phyloP scores from a whole-genome alignment of 306 rosid species.

The Ochetophila trinervis region DNA sequence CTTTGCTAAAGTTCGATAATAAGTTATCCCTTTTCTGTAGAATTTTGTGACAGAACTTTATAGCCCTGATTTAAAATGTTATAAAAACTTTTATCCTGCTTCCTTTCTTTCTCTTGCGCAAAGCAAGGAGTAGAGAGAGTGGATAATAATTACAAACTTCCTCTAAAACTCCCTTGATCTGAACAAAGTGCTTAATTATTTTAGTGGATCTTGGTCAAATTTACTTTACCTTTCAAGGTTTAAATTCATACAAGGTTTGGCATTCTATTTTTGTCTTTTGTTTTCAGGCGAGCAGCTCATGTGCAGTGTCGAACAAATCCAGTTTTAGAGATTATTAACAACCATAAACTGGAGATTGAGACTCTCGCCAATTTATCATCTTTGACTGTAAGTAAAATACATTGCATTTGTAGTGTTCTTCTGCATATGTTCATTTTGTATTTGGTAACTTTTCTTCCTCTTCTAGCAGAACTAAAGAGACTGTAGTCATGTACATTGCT shows the following conservation, averaged over 20 bases:
- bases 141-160: too few relatives aligned
- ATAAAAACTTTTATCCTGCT: too few relatives aligned
- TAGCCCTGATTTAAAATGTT: background rate
- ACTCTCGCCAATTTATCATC: constrained; percentile 79
- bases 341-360: constrained; percentile 56
- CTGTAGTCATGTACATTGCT: background rate
- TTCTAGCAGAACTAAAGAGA: background rate
- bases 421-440: background rate
- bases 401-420: background rate
- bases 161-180: too few relatives aligned
- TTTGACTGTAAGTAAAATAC: constrained; percentile 35
- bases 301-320: constrained; percentile 29
- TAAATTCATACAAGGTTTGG: background rate
- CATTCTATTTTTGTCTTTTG: too few relatives aligned
- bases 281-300: constrained; percentile 41
- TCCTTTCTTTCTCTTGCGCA: too few relatives aligned
- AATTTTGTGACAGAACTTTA: background rate
- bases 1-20: background rate
- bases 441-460: background rate
- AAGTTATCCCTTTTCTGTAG: background rate
- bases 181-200: too few relatives aligned
- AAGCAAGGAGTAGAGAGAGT: too few relatives aligned
- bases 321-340: constrained; percentile 28
- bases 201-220: background rate
- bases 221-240: background rate